Conservation (phyloP, 495 filamentous ascomycete species). For the Annulohypoxylon nitens region DNA sequence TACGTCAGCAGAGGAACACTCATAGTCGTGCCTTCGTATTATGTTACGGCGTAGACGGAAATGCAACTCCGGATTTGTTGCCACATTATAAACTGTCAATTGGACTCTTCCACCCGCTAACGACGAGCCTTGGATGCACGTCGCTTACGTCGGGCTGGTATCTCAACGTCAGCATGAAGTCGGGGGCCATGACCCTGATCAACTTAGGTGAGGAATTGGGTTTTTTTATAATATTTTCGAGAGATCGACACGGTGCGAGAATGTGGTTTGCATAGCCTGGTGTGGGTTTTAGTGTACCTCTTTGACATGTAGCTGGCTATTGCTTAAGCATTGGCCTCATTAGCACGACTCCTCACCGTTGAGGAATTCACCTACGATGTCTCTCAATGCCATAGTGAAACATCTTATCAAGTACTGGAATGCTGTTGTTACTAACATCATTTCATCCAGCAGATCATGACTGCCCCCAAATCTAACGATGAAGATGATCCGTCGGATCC, state of each 20-base stretch:
- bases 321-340: conserved; percentile 29
- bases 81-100: conserved; percentile 34
- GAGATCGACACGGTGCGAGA: conserved; percentile 24
- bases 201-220: conserved; percentile 41
- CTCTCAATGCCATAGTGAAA: conserved; percentile 13
- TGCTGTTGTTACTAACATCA: conserved; percentile 37
- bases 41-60: conserved; percentile 46
- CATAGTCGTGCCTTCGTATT: conserved; percentile 26
- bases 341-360: conserved; percentile 17
- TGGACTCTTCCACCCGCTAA: conserved; percentile 22
- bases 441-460: conserved; percentile 47
- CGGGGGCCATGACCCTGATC: conserved; percentile 43
- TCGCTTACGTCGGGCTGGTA: conserved; percentile 37
- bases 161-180: conserved; percentile 46
- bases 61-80: conserved; percentile 38
- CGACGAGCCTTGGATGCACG: conserved; percentile 29
- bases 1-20: conserved; percentile 5
- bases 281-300: conserved; percentile 23
- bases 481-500: conserved; percentile 50
- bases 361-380: conserved; percentile 2
- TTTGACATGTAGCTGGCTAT: conserved; percentile 30
- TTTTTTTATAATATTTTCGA: conserved; percentile 8
- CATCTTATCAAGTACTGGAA: conserved; percentile 29
- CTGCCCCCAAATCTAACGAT: conserved; percentile 48
- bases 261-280: conserved; percentile 18